Evolutionary conservation across 139 green algal species (phyloP), one percentile per base, ranked within the genome.

Genomic region (Desmodesmus armatus): DNA sequence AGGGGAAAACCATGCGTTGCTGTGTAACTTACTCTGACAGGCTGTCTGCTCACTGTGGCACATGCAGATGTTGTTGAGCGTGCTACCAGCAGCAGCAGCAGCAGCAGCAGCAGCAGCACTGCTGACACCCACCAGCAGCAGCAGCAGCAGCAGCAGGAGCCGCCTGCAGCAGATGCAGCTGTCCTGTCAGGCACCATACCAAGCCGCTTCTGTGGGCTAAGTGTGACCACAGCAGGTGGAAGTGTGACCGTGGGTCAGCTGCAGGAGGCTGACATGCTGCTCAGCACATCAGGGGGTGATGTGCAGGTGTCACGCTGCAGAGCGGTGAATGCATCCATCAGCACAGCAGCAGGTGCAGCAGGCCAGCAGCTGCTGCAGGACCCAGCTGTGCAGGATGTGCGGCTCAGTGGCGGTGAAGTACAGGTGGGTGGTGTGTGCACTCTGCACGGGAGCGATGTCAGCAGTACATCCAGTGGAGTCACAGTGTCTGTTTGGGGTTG

Each of bases 141-240:
- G 6, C 65, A 41, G 69, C 69, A 51, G 39, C 69, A 51, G 69
- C 69, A 77, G 35, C 69, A 51, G 39, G 7, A 35, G 69, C 5
- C 69, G 27, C n/a, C 60, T 40, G 19, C 72, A n/a, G 44, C 39
- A 35, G 40, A 19, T 25, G 31, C 25, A 15, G 31, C n/a, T 19
- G 29, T 37, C 23, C 74, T 81, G 27, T 41, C 77, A 3, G 77
- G 37, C 5, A 39, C 78, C 60, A 74, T 84, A 27, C 78, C 78
- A 3, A 74, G 43, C 40, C 78, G 78, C 40, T 84, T 84, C 78
- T 84, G 78, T 43, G 63, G 78, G 41, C 9, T 84, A 29, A 7
- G 4, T 29, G 78, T 77, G 78, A 49, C 78, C 13, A 84, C 78
- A 39, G 78, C 37, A 6, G 78, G 78, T 53, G 78, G 78, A 27